Evolutionary conservation across 2,329 filamentous ascomycete genomes (phyloP).

Genomic region (Aspergillus sp.): DNA sequence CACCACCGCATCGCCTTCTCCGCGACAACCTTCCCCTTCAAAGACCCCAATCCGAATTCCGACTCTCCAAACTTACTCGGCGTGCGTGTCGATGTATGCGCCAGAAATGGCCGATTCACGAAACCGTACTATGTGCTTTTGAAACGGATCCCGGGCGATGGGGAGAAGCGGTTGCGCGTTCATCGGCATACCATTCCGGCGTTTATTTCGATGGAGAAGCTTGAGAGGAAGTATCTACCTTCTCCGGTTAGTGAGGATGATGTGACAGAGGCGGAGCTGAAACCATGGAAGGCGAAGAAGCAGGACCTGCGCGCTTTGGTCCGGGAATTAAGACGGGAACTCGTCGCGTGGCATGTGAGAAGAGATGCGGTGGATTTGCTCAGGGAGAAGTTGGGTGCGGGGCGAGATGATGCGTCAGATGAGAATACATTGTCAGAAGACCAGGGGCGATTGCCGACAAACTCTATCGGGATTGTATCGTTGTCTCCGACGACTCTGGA

Average conservation of each 20-base stretch:
- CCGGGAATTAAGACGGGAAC: slow-evolving; percentile 34
- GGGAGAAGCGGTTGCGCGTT: slow-evolving; percentile 24
- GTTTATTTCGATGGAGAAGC: slow-evolving; percentile 36
- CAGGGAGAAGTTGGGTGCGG: slow-evolving; percentile 26
- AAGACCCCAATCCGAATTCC: slow-evolving; percentile 35
- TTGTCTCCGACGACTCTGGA: slow-evolving; percentile 33
- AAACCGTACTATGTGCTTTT: slow-evolving; percentile 43
- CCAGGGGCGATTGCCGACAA: slow-evolving; percentile 5
- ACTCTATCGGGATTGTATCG: slow-evolving; percentile 29
- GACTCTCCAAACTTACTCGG: slow-evolving; percentile 31
- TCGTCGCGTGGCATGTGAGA: slow-evolving; percentile 39
- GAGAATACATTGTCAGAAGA: slow-evolving; percentile 11
- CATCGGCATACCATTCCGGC: slow-evolving; percentile 43
- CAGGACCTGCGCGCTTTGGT: slow-evolving; percentile 35
- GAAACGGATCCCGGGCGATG: slow-evolving; percentile 18
- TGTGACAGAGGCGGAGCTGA: slow-evolving; percentile 11
- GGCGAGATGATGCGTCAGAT: slow-evolving; percentile 12
- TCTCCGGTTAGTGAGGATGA: slow-evolving; percentile 3
- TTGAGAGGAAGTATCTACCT: slow-evolving; percentile 34
- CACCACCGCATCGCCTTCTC: slow-evolving; percentile 42
- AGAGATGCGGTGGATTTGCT: slow-evolving; percentile 32
- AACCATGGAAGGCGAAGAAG: slow-evolving; percentile 13
- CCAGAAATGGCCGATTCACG: slow-evolving; percentile 32
- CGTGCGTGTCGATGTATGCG: slow-evolving; percentile 38
- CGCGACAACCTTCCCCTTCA: slow-evolving; percentile 42